These are phyloP conservation scores for Acacia concinna DNA, from an alignment of 331 rosid genomes.

Conservation along the genomic window DNA sequence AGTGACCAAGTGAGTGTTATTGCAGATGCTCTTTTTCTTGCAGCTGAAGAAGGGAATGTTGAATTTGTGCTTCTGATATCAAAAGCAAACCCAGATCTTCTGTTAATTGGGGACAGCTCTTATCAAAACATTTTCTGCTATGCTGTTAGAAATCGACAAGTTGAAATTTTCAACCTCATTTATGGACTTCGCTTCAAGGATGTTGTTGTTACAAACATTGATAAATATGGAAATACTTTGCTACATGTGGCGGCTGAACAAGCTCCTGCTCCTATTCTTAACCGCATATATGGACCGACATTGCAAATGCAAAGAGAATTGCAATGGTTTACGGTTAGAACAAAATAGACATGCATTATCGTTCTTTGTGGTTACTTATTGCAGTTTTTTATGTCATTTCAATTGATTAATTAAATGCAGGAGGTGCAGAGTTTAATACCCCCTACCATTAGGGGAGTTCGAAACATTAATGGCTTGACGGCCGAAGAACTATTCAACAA, in stretches of 20 bases:
- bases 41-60: background rate
- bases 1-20: background rate
- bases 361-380: background rate
- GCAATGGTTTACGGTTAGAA: background rate
- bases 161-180: background rate
- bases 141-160: background rate
- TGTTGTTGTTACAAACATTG: background rate
- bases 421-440: background rate
- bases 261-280: background rate
- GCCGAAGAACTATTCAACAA: background rate
- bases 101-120: background rate
- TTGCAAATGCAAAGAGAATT: background rate
- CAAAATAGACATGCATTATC: background rate
- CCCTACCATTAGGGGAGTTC: background rate
- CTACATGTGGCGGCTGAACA: background rate
- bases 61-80: background rate
- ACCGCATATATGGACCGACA: background rate
- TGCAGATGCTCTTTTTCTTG: background rate
- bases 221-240: background rate
- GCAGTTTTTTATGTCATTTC: background rate
- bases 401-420: background rate
- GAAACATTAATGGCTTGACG: background rate
- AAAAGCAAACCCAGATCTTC: background rate
- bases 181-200: background rate
- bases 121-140: background rate